Evolutionary conservation across 2,329 filamentous ascomycete genomes (phyloP).

Genomic region (Botrytis byssoidea): DNA sequence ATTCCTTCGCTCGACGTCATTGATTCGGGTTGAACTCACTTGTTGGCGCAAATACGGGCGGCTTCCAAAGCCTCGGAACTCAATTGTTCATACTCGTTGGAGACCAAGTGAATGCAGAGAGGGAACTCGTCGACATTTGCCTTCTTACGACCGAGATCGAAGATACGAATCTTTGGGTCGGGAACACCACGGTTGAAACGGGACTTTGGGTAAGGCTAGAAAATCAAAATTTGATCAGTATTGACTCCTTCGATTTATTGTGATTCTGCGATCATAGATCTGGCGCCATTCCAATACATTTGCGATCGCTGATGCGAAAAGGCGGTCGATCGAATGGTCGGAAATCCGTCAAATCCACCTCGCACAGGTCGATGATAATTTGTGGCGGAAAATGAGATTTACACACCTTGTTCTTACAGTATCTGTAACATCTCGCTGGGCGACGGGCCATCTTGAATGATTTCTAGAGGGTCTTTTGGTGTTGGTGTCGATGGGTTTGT

Average conservation of each 20-base stretch:
- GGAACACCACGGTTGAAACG: constrained; percentile 99
- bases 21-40: constrained; percentile 52
- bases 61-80: constrained; percentile 99
- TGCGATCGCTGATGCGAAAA: constrained; percentile 13
- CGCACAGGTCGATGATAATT: constrained; percentile 15
- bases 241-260: constrained; percentile 1
- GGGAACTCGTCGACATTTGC: constrained; percentile 99
- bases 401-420: constrained; percentile 99
- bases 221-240: constrained; percentile 28
- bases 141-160: constrained; percentile 98
- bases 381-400: constrained; percentile 10
- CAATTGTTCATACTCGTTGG: constrained; percentile 99
- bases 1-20: not conserved
- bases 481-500: constrained; percentile 40
- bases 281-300: not conserved
- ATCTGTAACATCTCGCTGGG: constrained; percentile 99
- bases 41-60: constrained; percentile 99
- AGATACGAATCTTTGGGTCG: constrained; percentile 83
- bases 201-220: constrained; percentile 95
- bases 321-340: constrained; percentile 18
- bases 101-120: constrained; percentile 97
- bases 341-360: constrained; percentile 16
- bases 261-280: not conserved
- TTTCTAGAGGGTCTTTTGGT: constrained; percentile 52
- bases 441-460: constrained; percentile 96